Evolutionary conservation across 306 rosid genomes (phyloP), one percentile per base, ranked within the genome.

Genomic region (Glycine tomentella): DNA sequence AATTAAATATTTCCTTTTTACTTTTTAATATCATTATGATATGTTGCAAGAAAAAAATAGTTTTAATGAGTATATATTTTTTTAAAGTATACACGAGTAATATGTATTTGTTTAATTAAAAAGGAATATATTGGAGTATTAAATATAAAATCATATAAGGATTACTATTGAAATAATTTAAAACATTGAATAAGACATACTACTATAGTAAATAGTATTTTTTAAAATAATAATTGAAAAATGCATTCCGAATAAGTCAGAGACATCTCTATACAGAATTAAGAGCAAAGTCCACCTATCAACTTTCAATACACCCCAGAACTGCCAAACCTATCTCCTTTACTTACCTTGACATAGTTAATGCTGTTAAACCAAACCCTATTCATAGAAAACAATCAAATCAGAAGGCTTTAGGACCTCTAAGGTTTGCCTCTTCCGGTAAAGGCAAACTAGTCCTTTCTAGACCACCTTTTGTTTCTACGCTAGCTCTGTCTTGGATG

Each of bases 281-380:
- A 20, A 20, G 20, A 20, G 20, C 88, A 85, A 84, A 72, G 71
- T 55, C 34, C 84, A 76, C 8, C 20, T 20, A 20, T 20, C 20
- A 49, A 6, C n/a, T n/a, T n/a, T n/a, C n/a, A n/a, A n/a, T n/a
- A n/a, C n/a, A n/a, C n/a, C n/a, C n/a, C n/a, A n/a, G n/a, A n/a
- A n/a, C n/a, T n/a, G n/a, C n/a, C n/a, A n/a, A n/a, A n/a, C n/a
- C n/a, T n/a, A n/a, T 80, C 38, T 33, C 11, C 67, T 25, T 25
- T 25, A 25, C 31, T 25, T 25, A 25, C 2, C 31, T 2, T 25
- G 31, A 25, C 31, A 25, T 25, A 25, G 31, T 25, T 25, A 25
- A 25, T 25, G 31, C 31, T 25, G 31, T 25, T 25, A 25, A 25
- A 25, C 31, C 2, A 25, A 25, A 25, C 31, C 31, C 31, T 25